A percentile compares a stretch with the other conserved stretches of the same genome.
phyloP scores from a whole-genome alignment of 805 yeast species.

The Saccharomycopsis amapae region DNA sequence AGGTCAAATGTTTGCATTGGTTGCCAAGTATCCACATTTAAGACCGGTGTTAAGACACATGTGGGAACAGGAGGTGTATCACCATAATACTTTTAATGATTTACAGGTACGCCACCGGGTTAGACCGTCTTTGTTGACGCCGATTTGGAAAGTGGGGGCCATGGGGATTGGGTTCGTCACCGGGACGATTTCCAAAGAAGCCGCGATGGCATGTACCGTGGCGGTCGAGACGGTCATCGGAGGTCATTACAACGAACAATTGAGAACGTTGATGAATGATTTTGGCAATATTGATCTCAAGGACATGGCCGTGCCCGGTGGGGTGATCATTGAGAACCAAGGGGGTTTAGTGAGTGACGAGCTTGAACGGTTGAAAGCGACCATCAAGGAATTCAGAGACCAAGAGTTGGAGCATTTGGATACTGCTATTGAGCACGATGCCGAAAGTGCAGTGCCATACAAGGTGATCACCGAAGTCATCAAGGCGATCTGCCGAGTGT shows the following conservation, averaged over 20 bases:
- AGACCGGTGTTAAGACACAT: conserved; percentile 81
- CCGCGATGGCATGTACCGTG: conserved; percentile 99
- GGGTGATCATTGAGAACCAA: conserved; percentile 23
- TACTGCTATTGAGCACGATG: conserved; percentile 87
- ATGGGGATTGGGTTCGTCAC: conserved; percentile 80
- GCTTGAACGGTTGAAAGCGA: conserved; percentile 46
- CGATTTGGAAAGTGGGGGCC: conserved; percentile 91
- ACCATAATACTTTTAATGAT: conserved; percentile 75
- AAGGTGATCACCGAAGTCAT: conserved; percentile 82
- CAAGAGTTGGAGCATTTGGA: conserved; percentile 93
- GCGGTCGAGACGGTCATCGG: conserved; percentile 99
- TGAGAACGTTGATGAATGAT: conserved; percentile 66
- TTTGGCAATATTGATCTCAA: conserved; percentile 32
- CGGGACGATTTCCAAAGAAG: conserved; percentile 82
- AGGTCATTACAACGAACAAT: conserved; percentile 86
- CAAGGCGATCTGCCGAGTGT: conserved; percentile 74
- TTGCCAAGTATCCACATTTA: conserved; percentile 62
- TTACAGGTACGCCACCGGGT: conserved; percentile 73
- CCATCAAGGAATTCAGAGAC: conserved; percentile 75
- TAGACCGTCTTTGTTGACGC: conserved; percentile 87
- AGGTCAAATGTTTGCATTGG: conserved; percentile 79
- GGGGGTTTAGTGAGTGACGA: conserved; percentile 41
- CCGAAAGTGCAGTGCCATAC: conserved; percentile 90
- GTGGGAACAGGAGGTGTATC: conserved; percentile 98
- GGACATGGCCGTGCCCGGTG: conserved; percentile 27